Conservation (phyloP, 768 basidiomycete genomes). For the Jaapia argillacea region DNA sequence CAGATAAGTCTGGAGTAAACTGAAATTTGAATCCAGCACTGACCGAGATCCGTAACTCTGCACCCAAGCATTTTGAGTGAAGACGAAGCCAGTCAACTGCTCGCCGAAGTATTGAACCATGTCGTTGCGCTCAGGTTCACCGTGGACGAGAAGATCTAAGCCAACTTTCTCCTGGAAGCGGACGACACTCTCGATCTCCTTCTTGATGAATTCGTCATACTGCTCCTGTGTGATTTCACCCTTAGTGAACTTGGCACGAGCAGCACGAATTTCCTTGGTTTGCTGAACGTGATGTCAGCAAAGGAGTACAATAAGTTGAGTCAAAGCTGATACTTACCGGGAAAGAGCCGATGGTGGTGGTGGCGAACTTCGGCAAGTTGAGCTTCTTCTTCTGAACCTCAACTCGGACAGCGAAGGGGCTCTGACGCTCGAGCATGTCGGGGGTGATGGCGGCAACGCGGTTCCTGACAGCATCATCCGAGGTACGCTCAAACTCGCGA, state of each 20-base stretch:
- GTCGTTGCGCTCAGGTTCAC: slow-evolving; percentile 98
- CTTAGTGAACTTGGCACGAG: slow-evolving; percentile 93
- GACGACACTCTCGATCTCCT: slow-evolving; percentile 90
- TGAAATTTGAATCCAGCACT: no score
- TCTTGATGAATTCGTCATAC: slow-evolving; percentile 97
- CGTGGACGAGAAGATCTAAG: slow-evolving; percentile 95
- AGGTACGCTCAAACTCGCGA: slow-evolving; percentile 87
- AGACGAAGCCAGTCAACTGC: slow-evolving; percentile 88
- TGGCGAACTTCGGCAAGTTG: slow-evolving; percentile 93
- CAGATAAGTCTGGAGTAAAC: slow-evolving; percentile 5
- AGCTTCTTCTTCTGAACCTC: slow-evolving; percentile 84
- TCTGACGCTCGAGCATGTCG: slow-evolving; percentile 81
- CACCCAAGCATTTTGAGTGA: slow-evolving; percentile 98
- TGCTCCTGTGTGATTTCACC: slow-evolving; percentile 75
- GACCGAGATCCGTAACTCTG: slow-evolving; percentile 99
- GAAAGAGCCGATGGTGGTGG: slow-evolving; percentile 98
- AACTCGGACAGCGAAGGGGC: slow-evolving; percentile 78
- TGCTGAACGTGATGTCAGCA: slow-evolving; percentile 24
- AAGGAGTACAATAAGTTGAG: slow-evolving; percentile 3
- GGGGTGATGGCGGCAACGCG: slow-evolving; percentile 88
- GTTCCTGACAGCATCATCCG: slow-evolving; percentile 91
- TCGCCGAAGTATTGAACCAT: slow-evolving; percentile 99
- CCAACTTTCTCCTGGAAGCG: slow-evolving; percentile 96
- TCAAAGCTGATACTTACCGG: slow-evolving; percentile 52
- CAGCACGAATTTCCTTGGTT: slow-evolving; percentile 97